Evolutionary conservation across 2,329 filamentous ascomycete species (phyloP), one percentile per base, ranked within the genome.

Genomic region (Beauveria rudraprayagi): DNA sequence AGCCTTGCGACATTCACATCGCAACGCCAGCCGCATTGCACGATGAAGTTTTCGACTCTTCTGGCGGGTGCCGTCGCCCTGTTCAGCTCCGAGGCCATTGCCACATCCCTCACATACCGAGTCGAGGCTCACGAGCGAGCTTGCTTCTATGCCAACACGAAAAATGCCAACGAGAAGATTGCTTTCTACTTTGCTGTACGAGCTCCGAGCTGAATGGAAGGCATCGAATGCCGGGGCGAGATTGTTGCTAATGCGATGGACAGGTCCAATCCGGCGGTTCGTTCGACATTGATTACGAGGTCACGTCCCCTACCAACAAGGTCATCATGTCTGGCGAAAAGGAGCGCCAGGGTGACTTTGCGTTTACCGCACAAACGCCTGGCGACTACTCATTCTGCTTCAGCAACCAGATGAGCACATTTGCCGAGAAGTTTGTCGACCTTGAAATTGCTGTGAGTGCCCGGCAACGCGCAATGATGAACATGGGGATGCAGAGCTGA

Each of bases 371-470:
- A 51, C 91, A 91, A 70, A 85, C 91, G 57, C 71, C 83, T 7
- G 94, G 94, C 66, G 93, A 97, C 71, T 97, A 97, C 78, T 85
- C 87, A 59, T 97, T 99, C 80, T 99, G 94, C 83, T 99, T 99
- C 81, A 90, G 92, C 77, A 99, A 99, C 72, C 89, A 94, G 72
- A 96, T 99, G 90, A 96, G 90, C 71, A 97, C 93, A 0, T 97
- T 96, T 73, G 88, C 92, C 57, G 94, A 99, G 78, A 99, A 99
- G 79, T 87, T 91, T 73, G 92, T 99, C 65, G 94, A 99, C 75
- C 97, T 99, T 71, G 94, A 99, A 78, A 96, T 99, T 72, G 84
- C 92, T 64, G 93, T 94, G 79, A 64, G 88, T 77, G 46, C 43
- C 14, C 22, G 24, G 30, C 52, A 17, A 54, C 24, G 44, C 19